phyloP scores from a whole-genome alignment of 2,329 filamentous ascomycete genomes.

The Trichoderma sp. region DNA sequence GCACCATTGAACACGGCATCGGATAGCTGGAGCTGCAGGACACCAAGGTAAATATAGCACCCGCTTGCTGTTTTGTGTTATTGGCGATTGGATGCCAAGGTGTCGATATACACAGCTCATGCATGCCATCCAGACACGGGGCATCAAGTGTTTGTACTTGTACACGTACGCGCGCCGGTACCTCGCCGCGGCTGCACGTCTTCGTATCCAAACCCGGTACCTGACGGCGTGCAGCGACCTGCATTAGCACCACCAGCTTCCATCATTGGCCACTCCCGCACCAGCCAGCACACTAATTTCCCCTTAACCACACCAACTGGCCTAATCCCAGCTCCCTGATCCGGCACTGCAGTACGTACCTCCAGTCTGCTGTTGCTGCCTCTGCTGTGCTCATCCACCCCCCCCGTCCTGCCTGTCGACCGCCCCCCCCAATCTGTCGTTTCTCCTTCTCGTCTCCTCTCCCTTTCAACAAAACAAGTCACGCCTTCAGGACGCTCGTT shows the following conservation, averaged over 20 bases:
- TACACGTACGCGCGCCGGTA: not conserved
- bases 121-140: not conserved
- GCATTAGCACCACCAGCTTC: constrained; percentile 1
- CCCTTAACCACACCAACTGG: constrained; percentile 20
- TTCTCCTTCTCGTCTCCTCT: constrained; percentile 21
- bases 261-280: not conserved
- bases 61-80: too few species aligned
- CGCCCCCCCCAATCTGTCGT: constrained; percentile 15
- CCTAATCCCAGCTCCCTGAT: constrained; percentile 18
- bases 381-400: not conserved
- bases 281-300: constrained; percentile 20
- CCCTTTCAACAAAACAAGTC: constrained; percentile 43
- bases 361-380: not conserved
- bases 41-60: too few species aligned
- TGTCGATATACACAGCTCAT: not conserved
- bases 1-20: not conserved
- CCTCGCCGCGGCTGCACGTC: not conserved
- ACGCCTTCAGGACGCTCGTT: constrained; percentile 39
- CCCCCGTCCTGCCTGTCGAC: not conserved
- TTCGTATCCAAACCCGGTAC: constrained; percentile 1
- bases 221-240: constrained; percentile 10
- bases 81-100: not conserved
- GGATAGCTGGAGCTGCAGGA: not conserved
- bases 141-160: not conserved
- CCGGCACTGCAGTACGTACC: constrained; percentile 14